These are phyloP conservation scores for Fusarium praegraminearum DNA, from an alignment of 2,329 filamentous ascomycete genomes.

Conservation along the genomic window DNA sequence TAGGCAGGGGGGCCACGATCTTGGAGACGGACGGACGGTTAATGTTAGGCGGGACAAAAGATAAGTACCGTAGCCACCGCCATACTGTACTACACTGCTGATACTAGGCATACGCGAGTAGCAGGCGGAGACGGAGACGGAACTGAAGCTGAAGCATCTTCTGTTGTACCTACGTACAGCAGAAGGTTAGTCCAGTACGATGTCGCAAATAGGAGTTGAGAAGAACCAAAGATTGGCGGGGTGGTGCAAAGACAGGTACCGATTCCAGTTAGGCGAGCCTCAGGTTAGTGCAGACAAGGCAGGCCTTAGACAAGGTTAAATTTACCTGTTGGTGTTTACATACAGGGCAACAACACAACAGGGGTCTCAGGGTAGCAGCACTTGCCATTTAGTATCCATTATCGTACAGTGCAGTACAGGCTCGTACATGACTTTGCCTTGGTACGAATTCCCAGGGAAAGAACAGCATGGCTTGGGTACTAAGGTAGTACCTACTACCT, in stretches of 20 bases:
- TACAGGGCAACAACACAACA: neutral
- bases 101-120: slow-evolving; percentile 5
- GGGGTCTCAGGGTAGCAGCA: slow-evolving; percentile 13
- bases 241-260: slow-evolving; percentile 22
- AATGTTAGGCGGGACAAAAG: slow-evolving; percentile 12
- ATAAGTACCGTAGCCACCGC: neutral
- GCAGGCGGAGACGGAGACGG: slow-evolving; percentile 19
- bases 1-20: slow-evolving; percentile 27
- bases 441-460: neutral
- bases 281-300: slow-evolving; percentile 31
- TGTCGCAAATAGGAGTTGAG: slow-evolving; percentile 37
- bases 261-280: slow-evolving; percentile 40
- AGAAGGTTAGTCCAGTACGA: neutral
- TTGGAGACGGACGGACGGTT: slow-evolving; percentile 7
- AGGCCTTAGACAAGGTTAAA: slow-evolving; percentile 33
- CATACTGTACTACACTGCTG: slow-evolving; percentile 5
- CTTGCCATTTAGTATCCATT: neutral
- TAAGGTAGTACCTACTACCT: too few species aligned
- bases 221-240: slow-evolving; percentile 29
- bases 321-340: slow-evolving; percentile 16
- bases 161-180: neutral
- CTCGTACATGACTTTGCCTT: neutral
- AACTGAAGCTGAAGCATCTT: slow-evolving; percentile 26
- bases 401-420: neutral
- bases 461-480: neutral